Evolutionary conservation across 2,329 filamentous ascomycete species (phyloP), one percentile per base, ranked within the genome.

Genomic region (Aspergillus quadrilineatus): DNA sequence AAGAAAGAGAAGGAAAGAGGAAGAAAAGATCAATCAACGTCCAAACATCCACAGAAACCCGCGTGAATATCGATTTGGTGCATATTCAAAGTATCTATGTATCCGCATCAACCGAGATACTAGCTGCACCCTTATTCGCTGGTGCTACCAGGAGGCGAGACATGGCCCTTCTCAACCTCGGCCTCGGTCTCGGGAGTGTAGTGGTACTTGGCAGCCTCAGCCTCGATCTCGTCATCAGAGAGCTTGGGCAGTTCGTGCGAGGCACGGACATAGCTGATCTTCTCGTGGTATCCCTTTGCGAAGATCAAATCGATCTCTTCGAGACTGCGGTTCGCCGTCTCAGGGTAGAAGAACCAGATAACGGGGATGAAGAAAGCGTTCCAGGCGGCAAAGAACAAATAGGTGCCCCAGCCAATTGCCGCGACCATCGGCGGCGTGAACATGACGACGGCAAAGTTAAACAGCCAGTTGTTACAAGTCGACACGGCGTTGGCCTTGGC

Each of bases 371-470:
- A 82, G 42, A 69, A 60, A 49, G 67, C 67, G 62, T 76, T 76
- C 69, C 75, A 68, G 42, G 61, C 63, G 1, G 73, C 74, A 56
- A 78, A 77, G 68, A 78, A 77, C 34, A 77, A 68, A 60, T 78
- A 78, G 4, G 73, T 74, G 41, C 74, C 72, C 76, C 76, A 78
- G 4, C 64, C 59, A 39, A 77, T 77, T 37, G 61, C 50, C 9
- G 60, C 56, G 6, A 77, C 59, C 73, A 77, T 76, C 44, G 76
- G 71, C 0, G 75, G 75, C 0, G 75, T 77, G 54, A 77, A 79
- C 73, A 83, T 83, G 56, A 83, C 75, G 9, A 78, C 73, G 4
- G 78, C 79, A 67, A 82, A 84, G 70, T 82, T 82, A 69, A 80
- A 82, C 2, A 82, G 69, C 80, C 81, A 84, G 71, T 83, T 83